A percentile compares a stretch with the other conserved stretches of the same genome.
phyloP scores from a whole-genome alignment of 345 rosid genomes.

The Nephelium lappaceum region DNA sequence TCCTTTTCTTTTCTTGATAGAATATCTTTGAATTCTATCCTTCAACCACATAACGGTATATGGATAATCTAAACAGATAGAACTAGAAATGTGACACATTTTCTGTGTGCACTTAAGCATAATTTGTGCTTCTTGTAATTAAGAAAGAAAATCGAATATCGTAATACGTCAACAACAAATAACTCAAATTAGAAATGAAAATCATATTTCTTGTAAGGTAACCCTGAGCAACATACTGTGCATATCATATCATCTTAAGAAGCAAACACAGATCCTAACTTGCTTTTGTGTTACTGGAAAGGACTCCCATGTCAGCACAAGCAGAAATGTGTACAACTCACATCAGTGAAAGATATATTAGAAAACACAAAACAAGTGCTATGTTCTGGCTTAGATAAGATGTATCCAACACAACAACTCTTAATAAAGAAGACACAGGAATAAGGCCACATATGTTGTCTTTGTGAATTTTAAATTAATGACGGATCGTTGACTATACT shows the following conservation, averaged over 20 bases:
- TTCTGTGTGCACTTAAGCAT: neutral
- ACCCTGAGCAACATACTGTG: neutral
- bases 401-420: neutral
- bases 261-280: neutral
- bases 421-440: neutral
- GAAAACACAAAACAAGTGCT: neutral
- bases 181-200: neutral
- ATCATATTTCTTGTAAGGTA: neutral
- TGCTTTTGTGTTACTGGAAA: neutral
- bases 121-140: neutral
- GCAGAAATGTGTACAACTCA: neutral
- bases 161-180: neutral
- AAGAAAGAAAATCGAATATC: neutral
- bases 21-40: neutral
- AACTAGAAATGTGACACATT: neutral
- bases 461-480: neutral
- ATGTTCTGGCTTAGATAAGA: neutral
- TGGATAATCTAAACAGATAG: neutral
- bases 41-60: neutral
- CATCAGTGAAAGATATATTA: conserved; percentile 7
- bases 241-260: neutral
- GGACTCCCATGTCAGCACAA: neutral
- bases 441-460: neutral
- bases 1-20: neutral
- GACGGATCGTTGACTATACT: neutral